Evolutionary conservation across 805 yeast genomes (phyloP), one percentile per base, ranked within the genome.

Genomic region (Barnettozyma californica): DNA sequence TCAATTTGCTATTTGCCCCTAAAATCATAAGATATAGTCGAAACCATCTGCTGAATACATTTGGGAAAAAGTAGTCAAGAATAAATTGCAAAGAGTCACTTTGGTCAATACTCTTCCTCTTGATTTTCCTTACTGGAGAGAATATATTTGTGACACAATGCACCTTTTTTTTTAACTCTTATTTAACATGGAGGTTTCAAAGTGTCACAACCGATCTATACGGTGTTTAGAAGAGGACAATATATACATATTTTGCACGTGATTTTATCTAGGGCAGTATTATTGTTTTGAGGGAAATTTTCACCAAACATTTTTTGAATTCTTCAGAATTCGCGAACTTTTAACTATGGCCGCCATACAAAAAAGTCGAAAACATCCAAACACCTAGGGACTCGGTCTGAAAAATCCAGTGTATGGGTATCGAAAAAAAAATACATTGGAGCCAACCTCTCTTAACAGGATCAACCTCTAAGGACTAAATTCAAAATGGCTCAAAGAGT

Each of bases 401-500:
- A 27, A 45, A 41, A 45, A 44, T 34, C 37, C 44, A 19, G 27
- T 10, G 52, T 49, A 6, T 19, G 13, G 13, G 44, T 20, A 29
- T 26, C 23, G 59, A 49, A 54, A 56, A 56, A 55, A 55, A 47
- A 53, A 37, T 36, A 43, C 41, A 47, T 44, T 46, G 41, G 46
- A 35, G 10, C 16, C 27, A 34, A 39, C 26, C 33, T 27, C 43
- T 27, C 41, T 27, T 31, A 42, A 41, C 16, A 35, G 41, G 47
- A 43, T 44, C 45, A 45, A 34, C 42, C 48, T 44, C 38, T 14
- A 49, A 40, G 44, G 45, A 47, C 51, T 47, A 51, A 46, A 50
- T 52, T 55, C 51, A 79, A 70, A 79, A 94, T 94, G 99, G 99
- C 97, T 76, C 96, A 90, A 81, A 92, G 99, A 85, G 95, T 91